These are phyloP conservation scores for Linum lewisii DNA, from an alignment of 345 rosid species.

Conservation along the genomic window DNA sequence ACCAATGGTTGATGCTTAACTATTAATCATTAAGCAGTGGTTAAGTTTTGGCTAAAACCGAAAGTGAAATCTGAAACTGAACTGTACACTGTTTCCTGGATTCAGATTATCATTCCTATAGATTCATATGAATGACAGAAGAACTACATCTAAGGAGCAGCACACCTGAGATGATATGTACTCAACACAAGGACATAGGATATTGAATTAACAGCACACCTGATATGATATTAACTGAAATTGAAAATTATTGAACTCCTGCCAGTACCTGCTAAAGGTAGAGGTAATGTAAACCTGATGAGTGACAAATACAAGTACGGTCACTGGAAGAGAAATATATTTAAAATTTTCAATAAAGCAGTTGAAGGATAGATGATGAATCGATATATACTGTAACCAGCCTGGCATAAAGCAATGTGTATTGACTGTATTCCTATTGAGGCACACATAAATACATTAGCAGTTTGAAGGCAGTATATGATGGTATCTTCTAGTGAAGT, in stretches of 20 bases:
- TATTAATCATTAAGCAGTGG: too few species aligned
- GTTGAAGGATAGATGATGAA: neutral
- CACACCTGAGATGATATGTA: too few species aligned
- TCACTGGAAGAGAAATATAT: too few species aligned
- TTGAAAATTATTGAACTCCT: constrained; percentile 93
- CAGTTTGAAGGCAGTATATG: constrained; percentile 9
- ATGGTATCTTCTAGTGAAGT: too few species aligned
- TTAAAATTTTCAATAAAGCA: neutral
- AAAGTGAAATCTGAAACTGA: too few species aligned
- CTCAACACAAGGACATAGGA: constrained; percentile 2
- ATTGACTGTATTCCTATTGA: too few species aligned
- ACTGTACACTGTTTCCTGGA: too few species aligned
- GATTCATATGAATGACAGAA: too few species aligned
- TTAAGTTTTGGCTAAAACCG: too few species aligned
- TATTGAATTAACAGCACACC: constrained; percentile 35
- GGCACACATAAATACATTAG: neutral
- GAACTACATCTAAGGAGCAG: too few species aligned
- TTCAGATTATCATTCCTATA: too few species aligned
- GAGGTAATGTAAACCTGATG: constrained; percentile 11
- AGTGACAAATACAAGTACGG: neutral
- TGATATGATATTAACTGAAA: constrained; percentile 81
- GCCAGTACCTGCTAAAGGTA: constrained; percentile 76
- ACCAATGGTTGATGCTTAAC: too few species aligned
- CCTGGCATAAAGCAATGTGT: neutral
- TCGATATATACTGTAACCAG: neutral